Evolutionary conservation across 805 yeast species (phyloP), one percentile per base, ranked within the genome.

Genomic region (Pichia sporocuriosa): DNA sequence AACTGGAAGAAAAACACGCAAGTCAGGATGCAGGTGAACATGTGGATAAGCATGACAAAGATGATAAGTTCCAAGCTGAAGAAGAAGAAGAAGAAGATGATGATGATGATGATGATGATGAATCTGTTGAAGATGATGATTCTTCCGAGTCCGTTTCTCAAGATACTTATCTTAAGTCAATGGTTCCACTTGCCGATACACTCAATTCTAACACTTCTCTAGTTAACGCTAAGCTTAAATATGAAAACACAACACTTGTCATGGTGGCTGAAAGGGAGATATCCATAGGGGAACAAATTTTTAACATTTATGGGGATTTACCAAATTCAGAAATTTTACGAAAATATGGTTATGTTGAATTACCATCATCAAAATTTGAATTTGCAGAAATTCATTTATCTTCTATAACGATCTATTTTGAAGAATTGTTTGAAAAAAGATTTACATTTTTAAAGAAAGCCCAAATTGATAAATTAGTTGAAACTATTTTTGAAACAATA

Each of bases 171-270:
- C 65, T 72, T 49, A 89, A 89, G 57, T 81, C 94, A 0, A 82
- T 93, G 95, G 87, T 89, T 3, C 96, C 97, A 0, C 65, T 88
- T 35, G 97, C 97, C 0, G 98, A 90, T 57, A 79, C 86, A 19
- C 65, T 93, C 45, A 90, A 93, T 56, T 86, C 96, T 1, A 93
- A 89, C 55, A 83, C 95, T 1, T 70, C 70, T 8, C 65, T 73
- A 15, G 78, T 78, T 53, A 90, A 90, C 58, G 96, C 96, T 7
- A 73, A 79, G 43, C 63, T 88, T 46, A 70, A 70, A 32, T 77
- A 77, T 47, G 65, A 68, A 17, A 60, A 62, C 1, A 72, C 66
- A 5, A 56, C 58, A 7, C 63, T 89, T 26, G 77, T 75, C n/a
- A 86, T 93, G 94, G 70, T 72, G 35, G 75, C 95, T 1, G 75